Base-by-base conservation (phyloP, 2,329 filamentous ascomycete species). In the Venturia carpophila region DNA sequence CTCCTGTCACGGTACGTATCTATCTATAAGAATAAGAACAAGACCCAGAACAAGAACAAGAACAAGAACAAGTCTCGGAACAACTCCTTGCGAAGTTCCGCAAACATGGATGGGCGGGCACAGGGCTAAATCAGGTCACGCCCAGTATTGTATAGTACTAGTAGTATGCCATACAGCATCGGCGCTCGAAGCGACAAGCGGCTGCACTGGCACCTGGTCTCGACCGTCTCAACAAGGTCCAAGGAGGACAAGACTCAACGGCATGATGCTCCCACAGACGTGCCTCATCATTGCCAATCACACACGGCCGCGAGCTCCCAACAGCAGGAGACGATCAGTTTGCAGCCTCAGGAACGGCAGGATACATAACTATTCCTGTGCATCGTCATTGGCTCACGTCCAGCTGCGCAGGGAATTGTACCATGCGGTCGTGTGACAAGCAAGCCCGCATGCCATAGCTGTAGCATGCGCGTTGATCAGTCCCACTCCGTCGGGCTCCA, bases 301-400 rank as follows among this genome's bases (percentile, higher is more conserved):
- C 27, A 9, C 49, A 6, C 9, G 5, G 30, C 27, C 49, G 24
- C 21, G 13, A 17, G 9, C 49, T 15, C 10, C 7, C 45, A 10
- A n/a, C 45, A 34, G 24, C 49, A 55, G 11, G 24, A 55, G 49
- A 34, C 13, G 49, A 55, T 55, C 49, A 30, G 13, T 34, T 55
- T 17, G 49, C 34, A 55, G 49, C 49, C 49, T 56, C 49, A 56
- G 49, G 49, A 56, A 56, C 49, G 13, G 13, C 19, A 56, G 49
- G 49, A 37, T 17, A 56, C 49, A 19, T 49, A 11, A 6, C n/a
- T 49, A 9, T 10, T 49, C n/a, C 7, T 15, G 9, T 56, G 6
- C 24, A 17, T 13, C 6, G 1, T 13, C 24, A 55, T 55, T 55
- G 49, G 49, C 24, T 34, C 49, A 56, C 9, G 34, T 11, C 30